phyloP scores from a whole-genome alignment of 192 early-diverging fungal species.

The Spizellomyces punctatus region DNA sequence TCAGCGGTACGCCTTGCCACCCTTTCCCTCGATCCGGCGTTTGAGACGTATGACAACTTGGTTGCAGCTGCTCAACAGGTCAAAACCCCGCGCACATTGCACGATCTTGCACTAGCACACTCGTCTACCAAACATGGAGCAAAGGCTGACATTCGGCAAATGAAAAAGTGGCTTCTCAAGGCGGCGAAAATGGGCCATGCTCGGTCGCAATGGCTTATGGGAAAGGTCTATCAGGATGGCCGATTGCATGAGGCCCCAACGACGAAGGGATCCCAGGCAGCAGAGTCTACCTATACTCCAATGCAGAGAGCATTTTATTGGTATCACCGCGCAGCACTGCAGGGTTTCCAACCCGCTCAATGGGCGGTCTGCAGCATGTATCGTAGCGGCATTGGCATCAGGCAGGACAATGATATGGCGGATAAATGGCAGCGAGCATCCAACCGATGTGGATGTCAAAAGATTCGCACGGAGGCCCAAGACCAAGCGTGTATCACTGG shows the following conservation, averaged over 20 bases:
- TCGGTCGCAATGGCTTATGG: constrained; percentile 34
- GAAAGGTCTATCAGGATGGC: constrained; percentile 32
- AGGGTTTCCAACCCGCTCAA: constrained; percentile 41
- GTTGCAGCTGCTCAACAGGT: constrained; percentile 20
- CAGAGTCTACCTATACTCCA: neutral
- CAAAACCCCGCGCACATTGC: constrained; percentile 30
- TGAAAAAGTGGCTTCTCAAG: constrained; percentile 34
- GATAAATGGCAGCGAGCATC: constrained; percentile 38
- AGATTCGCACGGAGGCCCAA: neutral
- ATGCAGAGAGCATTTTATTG: constrained; percentile 39
- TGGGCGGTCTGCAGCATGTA: constrained; percentile 34
- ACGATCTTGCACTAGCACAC: constrained; percentile 34
- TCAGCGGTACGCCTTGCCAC: constrained; percentile 35
- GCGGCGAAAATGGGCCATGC: constrained; percentile 37
- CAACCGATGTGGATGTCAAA: constrained; percentile 28
- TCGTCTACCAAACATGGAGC: constrained; percentile 36
- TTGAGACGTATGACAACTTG: constrained; percentile 34
- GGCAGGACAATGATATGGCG: constrained; percentile 21
- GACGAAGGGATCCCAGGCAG: neutral
- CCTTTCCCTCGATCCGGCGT: constrained; percentile 34
- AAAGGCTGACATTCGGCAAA: constrained; percentile 4
- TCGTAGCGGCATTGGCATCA: constrained; percentile 23
- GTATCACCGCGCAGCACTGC: constrained; percentile 39
- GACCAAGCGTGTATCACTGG: constrained; percentile 30
- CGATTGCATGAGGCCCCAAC: constrained; percentile 5